Percentiles rank a stretch among this genome's conserved stretches.
phyloP scores from a whole-genome alignment of 2,329 filamentous ascomycete species.

The Claviceps fusiformis region DNA sequence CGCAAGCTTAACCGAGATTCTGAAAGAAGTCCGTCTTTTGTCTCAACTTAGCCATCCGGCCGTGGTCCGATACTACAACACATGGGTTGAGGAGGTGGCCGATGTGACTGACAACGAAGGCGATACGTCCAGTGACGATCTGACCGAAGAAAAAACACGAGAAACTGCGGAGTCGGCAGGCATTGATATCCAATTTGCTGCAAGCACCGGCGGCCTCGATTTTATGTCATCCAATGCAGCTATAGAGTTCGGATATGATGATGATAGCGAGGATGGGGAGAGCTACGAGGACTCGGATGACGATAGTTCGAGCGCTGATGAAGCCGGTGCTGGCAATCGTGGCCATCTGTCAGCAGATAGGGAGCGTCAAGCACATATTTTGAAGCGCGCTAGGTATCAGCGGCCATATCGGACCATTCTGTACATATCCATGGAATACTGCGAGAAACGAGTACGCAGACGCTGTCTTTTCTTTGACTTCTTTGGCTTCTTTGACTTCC shows the following conservation, averaged over 20 bases:
- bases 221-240: conserved; percentile 82
- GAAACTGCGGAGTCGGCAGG: conserved; percentile 25
- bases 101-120: conserved; percentile 42
- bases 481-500: background rate
- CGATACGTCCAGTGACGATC: conserved; percentile 40
- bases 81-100: conserved; percentile 71
- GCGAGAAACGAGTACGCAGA: conserved; percentile 62
- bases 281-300: conserved; percentile 35
- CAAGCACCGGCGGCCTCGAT: conserved; percentile 71
- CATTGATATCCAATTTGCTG: conserved; percentile 44
- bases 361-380: conserved; percentile 16
- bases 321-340: conserved; percentile 14
- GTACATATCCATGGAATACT: conserved; percentile 99
- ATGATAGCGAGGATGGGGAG: conserved; percentile 28
- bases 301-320: conserved; percentile 23
- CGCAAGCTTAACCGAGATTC: conserved; percentile 64
- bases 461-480: background rate
- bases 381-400: conserved; percentile 25
- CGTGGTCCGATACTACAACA: conserved; percentile 82
- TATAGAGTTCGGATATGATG: conserved; percentile 64
- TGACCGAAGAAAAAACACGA: conserved; percentile 22
- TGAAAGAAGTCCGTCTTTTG: conserved; percentile 76
- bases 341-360: conserved; percentile 16
- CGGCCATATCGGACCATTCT: conserved; percentile 57
- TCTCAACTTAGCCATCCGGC: conserved; percentile 86